These are phyloP conservation scores for Stevia rebaudiana DNA, from an alignment of 140 eudicot genomes.

Conservation along the genomic window DNA sequence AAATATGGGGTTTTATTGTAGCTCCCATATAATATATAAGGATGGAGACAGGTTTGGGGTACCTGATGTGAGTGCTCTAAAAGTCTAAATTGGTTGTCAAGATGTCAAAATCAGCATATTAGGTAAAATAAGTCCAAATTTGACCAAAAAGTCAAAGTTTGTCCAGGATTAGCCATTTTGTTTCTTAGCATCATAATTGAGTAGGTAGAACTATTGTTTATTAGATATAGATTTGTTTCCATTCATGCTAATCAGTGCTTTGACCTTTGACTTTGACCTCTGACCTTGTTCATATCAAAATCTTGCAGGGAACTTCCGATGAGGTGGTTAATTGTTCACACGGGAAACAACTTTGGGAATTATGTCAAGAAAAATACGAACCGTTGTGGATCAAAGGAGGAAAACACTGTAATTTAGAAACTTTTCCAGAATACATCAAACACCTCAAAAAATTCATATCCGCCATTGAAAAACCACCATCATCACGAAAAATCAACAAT, in stretches of 20 bases:
- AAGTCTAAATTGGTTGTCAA: conserved; percentile 18
- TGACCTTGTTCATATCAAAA: neutral
- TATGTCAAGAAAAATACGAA: conserved; percentile 78
- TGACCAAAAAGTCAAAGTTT: conserved; percentile 14
- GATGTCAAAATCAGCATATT: conserved; percentile 16
- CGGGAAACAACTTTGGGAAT: conserved; percentile 81
- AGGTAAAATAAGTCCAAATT: conserved; percentile 12
- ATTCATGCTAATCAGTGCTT: neutral
- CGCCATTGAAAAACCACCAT: conserved; percentile 56
- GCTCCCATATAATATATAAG: no score
- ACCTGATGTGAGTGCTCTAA: no score
- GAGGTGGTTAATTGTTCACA: conserved; percentile 93
- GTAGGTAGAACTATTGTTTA: neutral
- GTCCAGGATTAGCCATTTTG: conserved; percentile 4
- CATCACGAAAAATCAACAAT: conserved; percentile 41
- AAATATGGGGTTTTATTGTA: no score
- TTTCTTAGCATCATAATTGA: neutral
- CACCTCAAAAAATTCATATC: conserved; percentile 80
- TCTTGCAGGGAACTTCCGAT: conserved; percentile 79
- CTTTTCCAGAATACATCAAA: conserved; percentile 75
- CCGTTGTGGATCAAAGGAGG: conserved; percentile 97
- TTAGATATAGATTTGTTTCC: neutral
- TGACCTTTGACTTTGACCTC: conserved; percentile 15
- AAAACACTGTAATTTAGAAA: conserved; percentile 79
- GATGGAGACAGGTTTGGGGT: no score